These are phyloP conservation scores for Aulographum hederae DNA, from an alignment of 2,329 filamentous ascomycete genomes.

Conservation along the genomic window DNA sequence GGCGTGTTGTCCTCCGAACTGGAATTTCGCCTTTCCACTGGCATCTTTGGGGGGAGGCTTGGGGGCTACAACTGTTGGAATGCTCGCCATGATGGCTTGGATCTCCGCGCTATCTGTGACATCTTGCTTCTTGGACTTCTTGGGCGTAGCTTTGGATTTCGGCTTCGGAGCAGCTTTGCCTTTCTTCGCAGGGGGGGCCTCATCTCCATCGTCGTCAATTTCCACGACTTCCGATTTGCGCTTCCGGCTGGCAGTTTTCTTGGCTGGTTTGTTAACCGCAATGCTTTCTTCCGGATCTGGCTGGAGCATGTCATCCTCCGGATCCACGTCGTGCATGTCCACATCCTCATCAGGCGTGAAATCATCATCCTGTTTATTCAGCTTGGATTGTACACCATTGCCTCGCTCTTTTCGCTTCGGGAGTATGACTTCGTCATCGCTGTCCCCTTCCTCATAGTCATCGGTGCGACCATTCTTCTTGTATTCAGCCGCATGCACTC, in stretches of 20 bases:
- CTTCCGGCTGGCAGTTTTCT: constrained; percentile 24
- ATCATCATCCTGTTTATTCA: constrained; percentile 18
- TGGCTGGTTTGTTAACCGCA: constrained; percentile 20
- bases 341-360: neutral
- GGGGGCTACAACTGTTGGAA: constrained; percentile 66
- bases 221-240: constrained; percentile 35
- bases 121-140: constrained; percentile 42
- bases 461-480: constrained; percentile 50
- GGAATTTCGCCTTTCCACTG: constrained; percentile 44
- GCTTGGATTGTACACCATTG: constrained; percentile 21
- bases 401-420: constrained; percentile 21
- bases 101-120: constrained; percentile 42
- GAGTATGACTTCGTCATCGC: constrained; percentile 46
- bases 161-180: constrained; percentile 25
- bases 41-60: constrained; percentile 53
- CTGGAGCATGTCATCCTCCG: constrained; percentile 24
- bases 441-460: constrained; percentile 49
- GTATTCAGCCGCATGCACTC: constrained; percentile 63
- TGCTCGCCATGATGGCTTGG: constrained; percentile 72
- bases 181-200: constrained; percentile 40
- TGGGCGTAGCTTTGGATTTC: constrained; percentile 23
- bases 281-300: constrained; percentile 19
- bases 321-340: neutral
- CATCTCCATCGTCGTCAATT: constrained; percentile 34
- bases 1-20: constrained; percentile 52